Evolutionary conservation across 805 yeast species (phyloP).

Genomic region (Sugiyamaella lignohabitans): DNA sequence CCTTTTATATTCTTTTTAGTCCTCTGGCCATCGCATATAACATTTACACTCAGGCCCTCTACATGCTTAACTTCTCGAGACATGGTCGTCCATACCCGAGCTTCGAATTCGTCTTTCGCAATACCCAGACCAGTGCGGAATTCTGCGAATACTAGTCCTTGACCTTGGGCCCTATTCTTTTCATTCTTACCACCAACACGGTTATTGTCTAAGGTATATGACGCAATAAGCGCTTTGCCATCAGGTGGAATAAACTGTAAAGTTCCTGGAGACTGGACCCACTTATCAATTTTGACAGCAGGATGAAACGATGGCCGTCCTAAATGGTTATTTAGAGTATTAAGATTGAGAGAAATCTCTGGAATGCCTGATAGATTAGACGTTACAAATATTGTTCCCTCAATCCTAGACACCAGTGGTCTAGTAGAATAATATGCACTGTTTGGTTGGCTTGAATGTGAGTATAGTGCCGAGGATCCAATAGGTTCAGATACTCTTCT

Average conservation of each 20-base stretch:
- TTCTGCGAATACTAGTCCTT: constrained; percentile 54
- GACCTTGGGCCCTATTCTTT: background rate
- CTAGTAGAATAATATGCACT: constrained; percentile 28
- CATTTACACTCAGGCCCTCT: constrained; percentile 41
- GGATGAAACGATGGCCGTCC: constrained; percentile 63
- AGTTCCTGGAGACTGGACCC: constrained; percentile 42
- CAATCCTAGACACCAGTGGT: constrained; percentile 35
- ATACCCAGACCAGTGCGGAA: constrained; percentile 48
- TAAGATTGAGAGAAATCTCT: constrained; percentile 51
- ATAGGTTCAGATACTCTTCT: background rate
- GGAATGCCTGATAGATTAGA: constrained; percentile 78
- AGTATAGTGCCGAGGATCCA: constrained; percentile 12
- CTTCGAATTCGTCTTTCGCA: constrained; percentile 54
- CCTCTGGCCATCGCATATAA: constrained; percentile 29
- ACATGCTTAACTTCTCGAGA: constrained; percentile 41
- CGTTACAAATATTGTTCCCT: constrained; percentile 58
- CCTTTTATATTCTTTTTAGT: constrained; percentile 39
- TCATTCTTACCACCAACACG: constrained; percentile 20
- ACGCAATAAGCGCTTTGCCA: constrained; percentile 58
- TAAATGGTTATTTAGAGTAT: constrained; percentile 36
- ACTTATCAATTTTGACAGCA: constrained; percentile 51
- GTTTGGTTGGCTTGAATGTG: background rate
- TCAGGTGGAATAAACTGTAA: constrained; percentile 84
- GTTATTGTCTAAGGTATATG: constrained; percentile 49
- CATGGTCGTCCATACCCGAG: constrained; percentile 43